These are phyloP conservation scores for Helianthus tuberosus DNA, from an alignment of 129 eudicot genomes.

Conservation along the genomic window DNA sequence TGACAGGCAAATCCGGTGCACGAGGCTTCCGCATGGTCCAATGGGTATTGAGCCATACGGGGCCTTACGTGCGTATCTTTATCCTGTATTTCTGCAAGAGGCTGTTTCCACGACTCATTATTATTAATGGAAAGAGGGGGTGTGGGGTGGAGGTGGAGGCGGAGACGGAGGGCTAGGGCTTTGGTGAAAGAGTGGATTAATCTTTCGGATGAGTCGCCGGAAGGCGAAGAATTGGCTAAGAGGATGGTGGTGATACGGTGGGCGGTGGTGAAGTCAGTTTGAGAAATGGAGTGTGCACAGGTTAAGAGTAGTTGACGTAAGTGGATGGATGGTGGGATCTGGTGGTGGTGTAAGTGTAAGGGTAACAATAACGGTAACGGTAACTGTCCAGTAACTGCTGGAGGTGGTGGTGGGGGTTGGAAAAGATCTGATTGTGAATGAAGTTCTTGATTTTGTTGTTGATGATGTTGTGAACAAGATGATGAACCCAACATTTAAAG, in stretches of 20 bases:
- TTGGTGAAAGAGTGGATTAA: slow-evolving; percentile 55
- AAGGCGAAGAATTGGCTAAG: slow-evolving; percentile 52
- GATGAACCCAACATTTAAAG: slow-evolving; percentile 42
- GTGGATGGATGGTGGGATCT: slow-evolving; percentile 48
- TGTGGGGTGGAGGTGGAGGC: slow-evolving; percentile 22
- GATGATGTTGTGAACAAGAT: slow-evolving; percentile 28
- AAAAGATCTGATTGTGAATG: slow-evolving; percentile 37
- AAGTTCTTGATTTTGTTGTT: slow-evolving; percentile 15
- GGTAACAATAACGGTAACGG: too few relatives aligned
- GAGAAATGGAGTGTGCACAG: slow-evolving; percentile 76
- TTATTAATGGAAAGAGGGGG: slow-evolving; percentile 1
- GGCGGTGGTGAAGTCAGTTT: slow-evolving; percentile 68
- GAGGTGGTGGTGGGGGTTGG: slow-evolving; percentile 10
- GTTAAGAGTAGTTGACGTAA: slow-evolving; percentile 68
- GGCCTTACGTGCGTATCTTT: too few relatives aligned
- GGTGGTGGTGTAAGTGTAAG: slow-evolving; percentile 22
- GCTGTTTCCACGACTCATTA: not conserved
- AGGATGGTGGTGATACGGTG: slow-evolving; percentile 63
- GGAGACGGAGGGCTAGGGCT: slow-evolving; percentile 54
- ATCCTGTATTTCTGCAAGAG: too few relatives aligned
- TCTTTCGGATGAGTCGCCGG: slow-evolving; percentile 83
- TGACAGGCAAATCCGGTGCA: not conserved
- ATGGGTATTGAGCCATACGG: too few relatives aligned
- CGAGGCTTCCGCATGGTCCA: too few relatives aligned
- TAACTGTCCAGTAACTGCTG: not conserved